A percentile compares a stretch with the other conserved stretches of the same genome.
Evolutionary conservation across 1,139 yeast species (phyloP).

Genomic region (Barnettozyma hawaiiensis): DNA sequence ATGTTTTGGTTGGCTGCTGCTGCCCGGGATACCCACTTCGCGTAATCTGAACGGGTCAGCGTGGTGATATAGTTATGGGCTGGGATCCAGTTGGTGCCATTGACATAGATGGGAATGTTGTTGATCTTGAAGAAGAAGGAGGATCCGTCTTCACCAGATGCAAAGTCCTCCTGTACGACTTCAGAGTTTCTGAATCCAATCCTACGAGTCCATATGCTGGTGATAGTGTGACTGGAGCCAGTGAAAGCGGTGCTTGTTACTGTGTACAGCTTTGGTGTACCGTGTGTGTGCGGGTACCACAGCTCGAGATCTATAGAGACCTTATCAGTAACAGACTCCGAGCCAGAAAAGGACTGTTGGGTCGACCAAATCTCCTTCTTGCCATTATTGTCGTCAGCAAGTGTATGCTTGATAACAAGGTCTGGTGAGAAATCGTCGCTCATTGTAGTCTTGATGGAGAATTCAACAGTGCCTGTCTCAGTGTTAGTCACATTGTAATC

Average conservation of each 20-base stretch:
- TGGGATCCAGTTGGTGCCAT: slow-evolving; percentile 21
- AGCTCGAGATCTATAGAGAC: slow-evolving; percentile 4
- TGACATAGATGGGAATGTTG: slow-evolving; percentile 13
- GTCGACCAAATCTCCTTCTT: slow-evolving; percentile 8
- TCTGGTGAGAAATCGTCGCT: slow-evolving; percentile 3
- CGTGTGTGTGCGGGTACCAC: slow-evolving; percentile 20
- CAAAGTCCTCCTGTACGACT: slow-evolving; percentile 11
- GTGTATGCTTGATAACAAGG: slow-evolving; percentile 2
- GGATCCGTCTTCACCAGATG: slow-evolving; percentile 8
- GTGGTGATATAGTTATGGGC: slow-evolving; percentile 12
- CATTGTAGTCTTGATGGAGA: slow-evolving; percentile 6
- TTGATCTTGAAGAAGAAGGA: slow-evolving; percentile 18
- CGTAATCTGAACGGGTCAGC: slow-evolving; percentile 12
- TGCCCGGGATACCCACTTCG: slow-evolving; percentile 10
- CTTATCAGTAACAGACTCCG: neutral
- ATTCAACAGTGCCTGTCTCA: slow-evolving; percentile 5
- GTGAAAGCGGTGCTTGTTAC: slow-evolving; percentile 10
- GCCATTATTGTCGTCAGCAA: slow-evolving; percentile 8
- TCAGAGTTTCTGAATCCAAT: slow-evolving; percentile 19
- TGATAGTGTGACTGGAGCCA: too few species aligned
- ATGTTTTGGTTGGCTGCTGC: slow-evolving; percentile 16
- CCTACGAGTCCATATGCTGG: too few species aligned
- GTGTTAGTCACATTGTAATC: slow-evolving; percentile 12
- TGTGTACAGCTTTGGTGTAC: slow-evolving; percentile 12
- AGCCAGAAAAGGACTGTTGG: neutral